These are phyloP conservation scores for Nemania abortiva DNA, from an alignment of 2,329 filamentous ascomycete genomes.

Conservation along the genomic window DNA sequence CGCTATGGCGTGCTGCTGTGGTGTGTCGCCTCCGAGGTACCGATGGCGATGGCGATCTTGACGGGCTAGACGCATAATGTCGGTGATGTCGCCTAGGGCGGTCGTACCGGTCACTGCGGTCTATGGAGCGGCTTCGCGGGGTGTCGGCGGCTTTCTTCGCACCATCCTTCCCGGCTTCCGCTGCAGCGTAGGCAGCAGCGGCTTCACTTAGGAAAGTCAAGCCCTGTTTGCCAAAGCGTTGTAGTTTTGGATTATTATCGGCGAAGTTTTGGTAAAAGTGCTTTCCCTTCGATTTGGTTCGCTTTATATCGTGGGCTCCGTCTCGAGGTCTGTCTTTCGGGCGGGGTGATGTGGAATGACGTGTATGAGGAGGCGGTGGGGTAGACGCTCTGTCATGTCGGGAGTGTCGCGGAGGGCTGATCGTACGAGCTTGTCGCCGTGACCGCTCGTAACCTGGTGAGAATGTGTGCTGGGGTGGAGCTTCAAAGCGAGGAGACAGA, in stretches of 20 bases:
- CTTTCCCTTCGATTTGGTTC: conserved; percentile 26
- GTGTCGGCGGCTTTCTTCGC: conserved; percentile 19
- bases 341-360: conserved; percentile 35
- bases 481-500: conserved; percentile 6
- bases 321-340: conserved; percentile 33
- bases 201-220: conserved; percentile 48
- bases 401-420: conserved; percentile 45
- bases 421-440: conserved; percentile 43
- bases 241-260: conserved; percentile 44
- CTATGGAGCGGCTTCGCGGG: conserved; percentile 39
- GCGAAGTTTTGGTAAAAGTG: conserved; percentile 41
- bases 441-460: conserved; percentile 39
- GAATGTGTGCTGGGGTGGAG: conserved; percentile 36
- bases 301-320: not conserved
- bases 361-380: conserved; percentile 32
- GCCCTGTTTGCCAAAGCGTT: conserved; percentile 47
- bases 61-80: conserved; percentile 44
- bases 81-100: conserved; percentile 40
- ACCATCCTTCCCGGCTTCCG: conserved; percentile 40
- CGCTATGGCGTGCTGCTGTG: conserved; percentile 30
- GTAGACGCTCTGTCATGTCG: conserved; percentile 33
- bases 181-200: conserved; percentile 48
- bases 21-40: conserved; percentile 40
- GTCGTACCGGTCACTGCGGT: conserved; percentile 37
- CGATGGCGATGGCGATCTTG: conserved; percentile 42